These are phyloP conservation scores for Passiflora organensis DNA, from an alignment of 345 rosid genomes.

Conservation along the genomic window DNA sequence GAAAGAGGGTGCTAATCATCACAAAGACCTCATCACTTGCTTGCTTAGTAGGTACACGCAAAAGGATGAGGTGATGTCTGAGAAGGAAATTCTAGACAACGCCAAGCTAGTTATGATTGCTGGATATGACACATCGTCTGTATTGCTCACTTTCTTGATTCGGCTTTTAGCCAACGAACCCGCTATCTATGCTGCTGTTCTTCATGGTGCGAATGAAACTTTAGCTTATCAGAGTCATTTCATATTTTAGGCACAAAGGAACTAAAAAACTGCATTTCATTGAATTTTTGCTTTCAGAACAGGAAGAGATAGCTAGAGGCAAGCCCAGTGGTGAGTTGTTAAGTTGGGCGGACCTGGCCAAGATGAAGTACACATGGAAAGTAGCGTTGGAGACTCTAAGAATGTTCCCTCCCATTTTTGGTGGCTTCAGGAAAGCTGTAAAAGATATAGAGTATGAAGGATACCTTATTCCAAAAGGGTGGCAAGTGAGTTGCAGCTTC, in stretches of 20 bases:
- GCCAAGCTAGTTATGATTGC: slow-evolving; percentile 50
- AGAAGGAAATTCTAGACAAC: slow-evolving; percentile 48
- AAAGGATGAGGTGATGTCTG: slow-evolving; percentile 22
- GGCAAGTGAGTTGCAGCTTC: slow-evolving; percentile 39
- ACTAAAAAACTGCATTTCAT: neutral
- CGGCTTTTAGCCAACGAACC: slow-evolving; percentile 41
- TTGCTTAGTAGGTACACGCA: slow-evolving; percentile 26
- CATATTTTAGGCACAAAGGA: neutral
- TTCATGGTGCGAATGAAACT: slow-evolving; percentile 30
- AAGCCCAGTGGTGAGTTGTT: slow-evolving; percentile 34
- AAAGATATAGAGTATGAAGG: slow-evolving; percentile 37
- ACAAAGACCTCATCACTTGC: slow-evolving; percentile 42
- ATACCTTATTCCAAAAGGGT: slow-evolving; percentile 45
- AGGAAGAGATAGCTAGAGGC: slow-evolving; percentile 39
- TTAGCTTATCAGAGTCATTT: neutral
- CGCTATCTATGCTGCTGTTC: slow-evolving; percentile 32
- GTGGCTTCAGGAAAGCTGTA: slow-evolving; percentile 41
- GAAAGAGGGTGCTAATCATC: slow-evolving; percentile 21
- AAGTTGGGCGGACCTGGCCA: slow-evolving; percentile 50
- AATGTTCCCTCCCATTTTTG: slow-evolving; percentile 39
- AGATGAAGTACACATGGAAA: slow-evolving; percentile 61
- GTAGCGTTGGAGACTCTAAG: slow-evolving; percentile 54
- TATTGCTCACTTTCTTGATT: slow-evolving; percentile 42
- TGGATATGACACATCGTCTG: slow-evolving; percentile 50
- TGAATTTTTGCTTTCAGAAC: slow-evolving; percentile 35